A percentile compares a stretch with the other conserved stretches of the same genome.
These are phyloP conservation scores for Rhizophora mangle DNA, from an alignment of 345 rosid genomes.

Conservation along the genomic window DNA sequence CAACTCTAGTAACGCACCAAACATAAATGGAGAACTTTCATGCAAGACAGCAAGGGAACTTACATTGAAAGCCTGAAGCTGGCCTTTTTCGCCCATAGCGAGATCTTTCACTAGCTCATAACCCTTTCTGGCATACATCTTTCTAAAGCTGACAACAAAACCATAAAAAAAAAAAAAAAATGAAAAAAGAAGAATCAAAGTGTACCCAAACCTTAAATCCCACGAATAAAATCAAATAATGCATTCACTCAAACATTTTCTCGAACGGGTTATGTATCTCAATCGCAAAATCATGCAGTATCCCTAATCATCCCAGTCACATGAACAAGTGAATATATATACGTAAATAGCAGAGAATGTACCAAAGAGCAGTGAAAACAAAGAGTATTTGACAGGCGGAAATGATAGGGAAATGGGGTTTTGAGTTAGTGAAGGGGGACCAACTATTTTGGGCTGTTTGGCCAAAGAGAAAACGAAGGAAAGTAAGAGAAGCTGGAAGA, in stretches of 20 bases:
- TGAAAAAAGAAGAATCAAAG: background rate
- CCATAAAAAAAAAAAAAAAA: background rate
- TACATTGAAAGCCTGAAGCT: constrained; percentile 34
- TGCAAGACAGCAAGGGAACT: constrained; percentile 1
- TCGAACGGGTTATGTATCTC: background rate
- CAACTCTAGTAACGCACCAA: background rate
- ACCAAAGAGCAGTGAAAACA: too few relatives aligned
- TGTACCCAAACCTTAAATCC: background rate
- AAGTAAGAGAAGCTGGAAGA: background rate
- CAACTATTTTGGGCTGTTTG: background rate
- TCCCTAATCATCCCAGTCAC: too few relatives aligned
- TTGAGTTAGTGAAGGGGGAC: too few relatives aligned
- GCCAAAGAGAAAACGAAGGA: background rate
- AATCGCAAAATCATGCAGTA: too few relatives aligned
- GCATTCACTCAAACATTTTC: background rate
- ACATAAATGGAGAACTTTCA: background rate
- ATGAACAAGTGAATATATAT: too few relatives aligned
- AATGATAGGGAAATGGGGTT: too few relatives aligned
- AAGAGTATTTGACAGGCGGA: too few relatives aligned
- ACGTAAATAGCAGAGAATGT: too few relatives aligned
- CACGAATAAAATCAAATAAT: background rate
- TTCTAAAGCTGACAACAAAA: constrained; percentile 6
- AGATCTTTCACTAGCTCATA: constrained; percentile 33
- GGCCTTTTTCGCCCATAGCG: constrained; percentile 26
- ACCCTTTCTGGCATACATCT: constrained; percentile 32